These are phyloP conservation scores for Globisporangium takayamanum DNA, from an alignment of 352 stramenopile genomes.

Conservation along the genomic window DNA sequence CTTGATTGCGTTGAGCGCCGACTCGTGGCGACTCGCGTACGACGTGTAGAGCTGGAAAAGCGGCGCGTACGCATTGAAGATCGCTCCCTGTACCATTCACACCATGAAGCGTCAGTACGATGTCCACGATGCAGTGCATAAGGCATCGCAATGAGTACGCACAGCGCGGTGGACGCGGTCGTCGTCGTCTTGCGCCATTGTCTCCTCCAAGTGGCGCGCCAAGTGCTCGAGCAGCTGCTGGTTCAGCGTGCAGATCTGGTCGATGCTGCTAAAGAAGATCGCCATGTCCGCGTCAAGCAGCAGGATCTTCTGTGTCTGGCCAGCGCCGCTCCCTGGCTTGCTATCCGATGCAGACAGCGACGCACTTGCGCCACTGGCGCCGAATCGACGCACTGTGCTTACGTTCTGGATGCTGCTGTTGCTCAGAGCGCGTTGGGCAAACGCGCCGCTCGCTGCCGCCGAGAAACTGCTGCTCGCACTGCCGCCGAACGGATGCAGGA, in stretches of 20 bases:
- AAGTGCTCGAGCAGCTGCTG: constrained; percentile 85
- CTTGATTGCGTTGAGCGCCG: constrained; percentile 57
- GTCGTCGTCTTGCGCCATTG: constrained; percentile 24
- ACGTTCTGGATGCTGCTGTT: constrained; percentile 44
- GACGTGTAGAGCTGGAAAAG: constrained; percentile 83
- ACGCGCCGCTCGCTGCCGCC: constrained; percentile 18
- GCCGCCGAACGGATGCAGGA: constrained; percentile 42
- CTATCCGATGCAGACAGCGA: constrained; percentile 15
- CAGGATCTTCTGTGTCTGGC: constrained; percentile 36
- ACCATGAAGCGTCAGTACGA: neutral
- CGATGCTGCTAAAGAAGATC: constrained; percentile 86
- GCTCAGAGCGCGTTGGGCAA: constrained; percentile 31
- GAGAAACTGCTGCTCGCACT: constrained; percentile 32
- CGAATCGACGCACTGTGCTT: constrained; percentile 22
- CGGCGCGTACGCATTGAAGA: constrained; percentile 82
- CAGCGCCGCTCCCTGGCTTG: constrained; percentile 7
- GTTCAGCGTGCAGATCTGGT: constrained; percentile 85
- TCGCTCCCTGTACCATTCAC: constrained; percentile 44
- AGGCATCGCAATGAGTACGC: neutral
- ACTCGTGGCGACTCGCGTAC: constrained; percentile 77
- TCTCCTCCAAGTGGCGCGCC: constrained; percentile 68
- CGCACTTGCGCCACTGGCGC: constrained; percentile 10
- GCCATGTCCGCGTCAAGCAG: constrained; percentile 80
- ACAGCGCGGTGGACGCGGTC: constrained; percentile 21
- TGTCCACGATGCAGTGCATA: neutral